Conservation (phyloP, 108 stramenopile species). For the Fragilaria crotonensis region DNA sequence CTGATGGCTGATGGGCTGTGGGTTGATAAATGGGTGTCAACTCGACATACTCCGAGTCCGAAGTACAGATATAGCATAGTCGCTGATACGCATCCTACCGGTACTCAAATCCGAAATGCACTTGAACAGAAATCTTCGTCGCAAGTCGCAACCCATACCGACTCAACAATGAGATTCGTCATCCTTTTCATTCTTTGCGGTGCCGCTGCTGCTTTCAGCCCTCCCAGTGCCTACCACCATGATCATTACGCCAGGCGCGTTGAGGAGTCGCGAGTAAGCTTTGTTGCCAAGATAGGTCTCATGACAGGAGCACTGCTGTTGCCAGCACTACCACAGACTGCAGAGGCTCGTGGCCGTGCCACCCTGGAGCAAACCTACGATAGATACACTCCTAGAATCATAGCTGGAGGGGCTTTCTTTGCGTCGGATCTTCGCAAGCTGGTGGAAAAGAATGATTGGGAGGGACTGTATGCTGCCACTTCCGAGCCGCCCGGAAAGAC, state of each 20-base stretch:
- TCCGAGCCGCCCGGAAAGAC: conserved; percentile 62
- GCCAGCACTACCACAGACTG: conserved; percentile 19
- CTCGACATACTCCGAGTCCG: too few species aligned
- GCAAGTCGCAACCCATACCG: too few species aligned
- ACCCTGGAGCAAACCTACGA: conserved; percentile 72
- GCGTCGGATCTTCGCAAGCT: conserved; percentile 35
- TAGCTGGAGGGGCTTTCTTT: conserved; percentile 69
- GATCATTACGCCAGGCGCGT: background rate
- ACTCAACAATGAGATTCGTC: too few species aligned
- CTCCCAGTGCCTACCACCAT: too few species aligned
- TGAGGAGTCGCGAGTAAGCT: background rate
- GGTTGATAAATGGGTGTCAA: too few species aligned
- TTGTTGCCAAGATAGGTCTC: background rate
- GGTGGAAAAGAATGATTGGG: conserved; percentile 58
- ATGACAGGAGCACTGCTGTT: background rate
- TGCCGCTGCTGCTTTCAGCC: too few species aligned
- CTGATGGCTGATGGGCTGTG: too few species aligned
- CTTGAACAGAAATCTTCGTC: too few species aligned
- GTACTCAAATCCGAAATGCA: too few species aligned
- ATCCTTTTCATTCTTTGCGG: too few species aligned
- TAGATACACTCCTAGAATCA: conserved; percentile 68
- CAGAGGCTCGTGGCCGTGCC: conserved; percentile 58
- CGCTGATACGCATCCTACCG: too few species aligned
- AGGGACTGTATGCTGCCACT: conserved; percentile 45
- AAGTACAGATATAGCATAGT: too few species aligned